Conservation (phyloP, 2,329 filamentous ascomycete species). For the Chaetomiaceae sp. region DNA sequence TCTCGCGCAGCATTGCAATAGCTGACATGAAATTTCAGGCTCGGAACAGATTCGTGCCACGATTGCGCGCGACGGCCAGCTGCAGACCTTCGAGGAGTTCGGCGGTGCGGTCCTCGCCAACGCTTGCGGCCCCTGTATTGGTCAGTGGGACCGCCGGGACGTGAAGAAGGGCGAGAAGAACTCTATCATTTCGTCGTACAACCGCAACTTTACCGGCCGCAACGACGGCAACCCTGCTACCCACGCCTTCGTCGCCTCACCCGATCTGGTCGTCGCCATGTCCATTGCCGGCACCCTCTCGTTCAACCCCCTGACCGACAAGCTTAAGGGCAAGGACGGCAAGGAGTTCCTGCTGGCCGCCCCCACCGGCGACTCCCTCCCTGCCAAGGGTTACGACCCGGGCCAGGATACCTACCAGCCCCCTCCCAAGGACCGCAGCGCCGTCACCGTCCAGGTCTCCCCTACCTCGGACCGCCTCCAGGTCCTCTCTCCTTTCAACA, state of each 20-base stretch:
- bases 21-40: no score
- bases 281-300: slow-evolving; percentile 42
- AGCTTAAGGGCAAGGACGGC: slow-evolving; percentile 88
- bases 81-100: slow-evolving; percentile 93
- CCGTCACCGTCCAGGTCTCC: slow-evolving; percentile 73
- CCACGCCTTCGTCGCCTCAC: slow-evolving; percentile 43
- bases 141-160: slow-evolving; percentile 90
- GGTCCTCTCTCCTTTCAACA: slow-evolving; percentile 74
- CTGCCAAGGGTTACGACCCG: slow-evolving; percentile 73
- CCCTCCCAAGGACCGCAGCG: slow-evolving; percentile 70
- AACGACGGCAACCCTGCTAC: slow-evolving; percentile 57
- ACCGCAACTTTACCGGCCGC: slow-evolving; percentile 98
- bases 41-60: slow-evolving; percentile 96
- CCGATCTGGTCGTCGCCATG: slow-evolving; percentile 39
- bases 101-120: slow-evolving; percentile 93
- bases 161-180: slow-evolving; percentile 94
- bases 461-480: slow-evolving; percentile 92
- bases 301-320: slow-evolving; percentile 95
- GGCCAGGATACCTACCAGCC: slow-evolving; percentile 94
- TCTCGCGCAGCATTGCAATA: no score
- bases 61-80: slow-evolving; percentile 82
- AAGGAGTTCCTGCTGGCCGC: slow-evolving; percentile 87
- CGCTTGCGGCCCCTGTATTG: slow-evolving; percentile 87
- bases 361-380: slow-evolving; percentile 77
- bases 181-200: slow-evolving; percentile 98